phyloP scores from a whole-genome alignment of 1,139 yeast genomes.

The Kurtzmaniella quercitrusa region DNA sequence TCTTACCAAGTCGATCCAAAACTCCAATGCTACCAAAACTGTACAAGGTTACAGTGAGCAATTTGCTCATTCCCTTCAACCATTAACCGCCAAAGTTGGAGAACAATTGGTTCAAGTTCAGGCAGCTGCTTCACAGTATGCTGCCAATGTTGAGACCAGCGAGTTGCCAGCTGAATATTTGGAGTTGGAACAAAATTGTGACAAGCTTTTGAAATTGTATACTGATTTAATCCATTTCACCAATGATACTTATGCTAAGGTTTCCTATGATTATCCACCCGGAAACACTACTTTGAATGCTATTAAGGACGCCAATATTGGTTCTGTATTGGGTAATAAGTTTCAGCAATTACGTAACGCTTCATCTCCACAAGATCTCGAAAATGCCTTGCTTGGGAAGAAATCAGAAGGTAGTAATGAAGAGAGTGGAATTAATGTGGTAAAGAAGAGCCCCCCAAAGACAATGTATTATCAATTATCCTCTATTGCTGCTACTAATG shows the following conservation, averaged over 20 bases:
- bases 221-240: conserved; percentile 57
- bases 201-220: conserved; percentile 55
- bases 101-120: conserved; percentile 43
- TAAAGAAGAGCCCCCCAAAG: conserved; percentile 26
- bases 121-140: conserved; percentile 25
- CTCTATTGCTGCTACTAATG: conserved; percentile 18
- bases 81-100: conserved; percentile 37
- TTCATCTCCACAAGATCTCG: conserved; percentile 61
- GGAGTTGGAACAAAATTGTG: conserved; percentile 62
- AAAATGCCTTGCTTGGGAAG: conserved; percentile 40
- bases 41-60: conserved; percentile 23
- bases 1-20: conserved; percentile 35
- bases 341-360: conserved; percentile 58
- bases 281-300: conserved; percentile 46
- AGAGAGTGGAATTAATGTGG: conserved; percentile 24
- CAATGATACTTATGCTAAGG: conserved; percentile 56
- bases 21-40: conserved; percentile 36
- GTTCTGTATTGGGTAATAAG: conserved; percentile 51
- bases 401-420: conserved; percentile 13
- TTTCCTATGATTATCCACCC: conserved; percentile 73
- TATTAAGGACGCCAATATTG: conserved; percentile 57
- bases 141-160: conserved; percentile 39
- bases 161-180: conserved; percentile 73
- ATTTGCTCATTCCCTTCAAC: conserved; percentile 39
- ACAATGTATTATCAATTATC: conserved; percentile 45